Evolutionary conservation across 768 basidiomycete species (phyloP).

Genomic region (Neoboletus magnificus): DNA sequence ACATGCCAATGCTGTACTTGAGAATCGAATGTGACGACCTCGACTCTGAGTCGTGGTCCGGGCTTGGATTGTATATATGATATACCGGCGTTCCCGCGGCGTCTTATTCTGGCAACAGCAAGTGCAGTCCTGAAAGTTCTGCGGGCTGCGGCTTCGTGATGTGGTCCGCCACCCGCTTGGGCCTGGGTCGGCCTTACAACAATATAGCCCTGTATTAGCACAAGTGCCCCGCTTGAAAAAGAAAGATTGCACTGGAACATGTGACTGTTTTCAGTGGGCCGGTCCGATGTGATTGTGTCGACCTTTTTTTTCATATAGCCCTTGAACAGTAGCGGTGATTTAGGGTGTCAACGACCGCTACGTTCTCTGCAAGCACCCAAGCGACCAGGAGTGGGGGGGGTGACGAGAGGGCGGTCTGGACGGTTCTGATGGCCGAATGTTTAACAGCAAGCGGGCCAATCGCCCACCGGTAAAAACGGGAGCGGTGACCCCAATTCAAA

Average conservation of each 20-base stretch:
- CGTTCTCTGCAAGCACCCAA: background rate
- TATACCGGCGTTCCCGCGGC: background rate
- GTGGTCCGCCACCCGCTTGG: background rate
- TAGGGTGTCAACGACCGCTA: background rate
- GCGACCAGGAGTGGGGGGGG: background rate
- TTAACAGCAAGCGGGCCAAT: background rate
- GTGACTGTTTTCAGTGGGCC: slow-evolving; percentile 3
- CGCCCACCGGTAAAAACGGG: background rate
- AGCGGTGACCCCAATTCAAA: background rate
- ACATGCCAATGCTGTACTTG: background rate
- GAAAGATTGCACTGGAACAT: slow-evolving; percentile 7
- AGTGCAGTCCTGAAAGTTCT: background rate
- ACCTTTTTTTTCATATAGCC: background rate
- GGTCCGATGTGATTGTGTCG: background rate
- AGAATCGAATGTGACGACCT: background rate
- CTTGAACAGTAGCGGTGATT: background rate
- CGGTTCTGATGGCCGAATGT: background rate
- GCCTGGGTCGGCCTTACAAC: background rate
- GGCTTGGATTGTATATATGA: background rate
- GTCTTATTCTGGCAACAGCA: background rate
- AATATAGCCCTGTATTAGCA: background rate
- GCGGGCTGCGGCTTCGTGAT: background rate
- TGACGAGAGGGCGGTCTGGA: background rate
- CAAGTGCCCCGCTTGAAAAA: slow-evolving; percentile 10
- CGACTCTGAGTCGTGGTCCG: background rate